These are phyloP conservation scores for Pythium pectinolyticum DNA, from an alignment of 352 stramenopile species.

Conservation along the genomic window DNA sequence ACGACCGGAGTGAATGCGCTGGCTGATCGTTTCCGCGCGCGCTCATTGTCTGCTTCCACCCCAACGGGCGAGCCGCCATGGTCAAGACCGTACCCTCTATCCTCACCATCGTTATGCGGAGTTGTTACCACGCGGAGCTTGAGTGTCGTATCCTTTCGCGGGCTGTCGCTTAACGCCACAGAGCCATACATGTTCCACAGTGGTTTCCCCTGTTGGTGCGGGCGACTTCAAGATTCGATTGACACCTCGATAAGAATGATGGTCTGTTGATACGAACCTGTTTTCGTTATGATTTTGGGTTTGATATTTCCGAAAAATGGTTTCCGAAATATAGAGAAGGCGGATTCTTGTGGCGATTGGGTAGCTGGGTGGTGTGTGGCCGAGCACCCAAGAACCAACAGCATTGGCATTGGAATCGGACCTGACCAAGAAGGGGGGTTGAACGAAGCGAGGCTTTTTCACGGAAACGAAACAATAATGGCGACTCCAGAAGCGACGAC, in stretches of 20 bases:
- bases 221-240: constrained; percentile 7
- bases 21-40: constrained; percentile 12
- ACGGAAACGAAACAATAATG: constrained; percentile 15
- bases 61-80: constrained; percentile 14
- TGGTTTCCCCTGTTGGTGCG: neutral
- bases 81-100: neutral
- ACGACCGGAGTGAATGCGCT: constrained; percentile 49
- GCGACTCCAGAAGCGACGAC: constrained; percentile 16
- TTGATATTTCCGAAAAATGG: neutral
- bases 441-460: too few species aligned
- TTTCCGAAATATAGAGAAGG: constrained; percentile 16
- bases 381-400: constrained; percentile 2
- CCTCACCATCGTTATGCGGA: neutral
- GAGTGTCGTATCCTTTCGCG: neutral
- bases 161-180: constrained; percentile 8
- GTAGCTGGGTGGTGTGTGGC: constrained; percentile 5
- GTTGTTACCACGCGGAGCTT: constrained; percentile 6
- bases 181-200: constrained; percentile 22
- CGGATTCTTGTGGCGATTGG: constrained; percentile 17
- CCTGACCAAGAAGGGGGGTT: too few species aligned
- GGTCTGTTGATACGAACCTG: neutral
- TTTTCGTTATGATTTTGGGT: neutral
- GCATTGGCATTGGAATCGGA: constrained; percentile 2
- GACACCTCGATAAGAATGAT: constrained; percentile 12
- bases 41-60: constrained; percentile 28